phyloP scores from a whole-genome alignment of 2,329 filamentous ascomycete genomes.

The Thyridium curvatum region DNA sequence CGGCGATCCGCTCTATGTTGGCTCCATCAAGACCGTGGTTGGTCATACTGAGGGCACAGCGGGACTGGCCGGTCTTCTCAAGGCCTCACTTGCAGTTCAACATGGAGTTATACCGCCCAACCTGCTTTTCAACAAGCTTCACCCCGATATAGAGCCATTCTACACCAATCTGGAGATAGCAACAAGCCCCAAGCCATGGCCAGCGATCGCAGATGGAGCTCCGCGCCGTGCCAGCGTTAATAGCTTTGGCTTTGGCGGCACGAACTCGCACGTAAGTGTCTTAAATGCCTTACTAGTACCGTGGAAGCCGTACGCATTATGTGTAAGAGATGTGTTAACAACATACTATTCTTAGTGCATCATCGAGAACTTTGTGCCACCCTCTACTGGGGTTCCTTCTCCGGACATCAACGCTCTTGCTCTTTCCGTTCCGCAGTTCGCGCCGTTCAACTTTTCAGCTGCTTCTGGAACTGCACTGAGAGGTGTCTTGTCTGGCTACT shows the following conservation, averaged over 20 bases:
- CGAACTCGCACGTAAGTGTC: conserved; percentile 18
- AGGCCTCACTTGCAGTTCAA: conserved; percentile 19
- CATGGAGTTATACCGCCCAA: conserved; percentile 20
- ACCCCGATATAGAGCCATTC: conserved; percentile 16
- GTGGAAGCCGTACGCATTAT: background rate
- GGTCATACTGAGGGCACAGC: conserved; percentile 14
- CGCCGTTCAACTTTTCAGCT: background rate
- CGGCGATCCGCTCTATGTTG: conserved; percentile 15
- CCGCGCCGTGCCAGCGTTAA: conserved; percentile 11
- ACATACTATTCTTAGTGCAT: background rate
- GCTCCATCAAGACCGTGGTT: conserved; percentile 20
- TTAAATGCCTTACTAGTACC: too few species aligned
- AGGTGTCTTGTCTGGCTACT: background rate
- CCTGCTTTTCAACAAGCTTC: conserved; percentile 16
- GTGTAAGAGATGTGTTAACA: background rate
- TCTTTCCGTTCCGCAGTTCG: background rate
- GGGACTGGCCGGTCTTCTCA: conserved; percentile 19
- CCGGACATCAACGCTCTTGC: background rate
- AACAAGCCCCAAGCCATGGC: conserved; percentile 4
- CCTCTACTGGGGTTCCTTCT: too few species aligned
- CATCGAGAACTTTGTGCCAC: background rate
- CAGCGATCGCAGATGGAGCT: background rate
- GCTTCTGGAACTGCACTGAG: conserved; percentile 3
- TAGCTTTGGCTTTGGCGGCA: conserved; percentile 22
- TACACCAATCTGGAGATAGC: conserved; percentile 16